Conservation (phyloP, 139 green algal species). For the Picochlorum sp. region DNA sequence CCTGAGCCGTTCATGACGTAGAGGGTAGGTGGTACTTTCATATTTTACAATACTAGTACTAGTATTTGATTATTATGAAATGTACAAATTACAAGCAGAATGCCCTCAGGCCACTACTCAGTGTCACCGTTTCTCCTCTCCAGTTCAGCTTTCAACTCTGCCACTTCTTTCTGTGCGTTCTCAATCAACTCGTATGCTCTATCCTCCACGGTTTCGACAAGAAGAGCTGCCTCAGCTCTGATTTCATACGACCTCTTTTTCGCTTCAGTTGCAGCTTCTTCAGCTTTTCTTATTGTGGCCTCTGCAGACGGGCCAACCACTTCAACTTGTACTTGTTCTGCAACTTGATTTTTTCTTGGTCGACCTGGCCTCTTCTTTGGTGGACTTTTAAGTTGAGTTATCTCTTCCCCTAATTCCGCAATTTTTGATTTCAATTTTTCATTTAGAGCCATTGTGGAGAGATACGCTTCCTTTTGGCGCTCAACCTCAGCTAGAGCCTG, state of each 20-base stretch:
- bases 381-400: no score
- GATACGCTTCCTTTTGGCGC: background rate
- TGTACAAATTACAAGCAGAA: no score
- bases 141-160: constrained; percentile 4
- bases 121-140: background rate
- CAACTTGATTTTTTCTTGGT: background rate
- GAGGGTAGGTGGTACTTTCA: no score
- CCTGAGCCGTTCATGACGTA: no score
- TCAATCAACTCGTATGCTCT: constrained; percentile 5
- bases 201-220: constrained; percentile 28
- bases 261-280: background rate
- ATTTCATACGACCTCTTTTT: constrained; percentile 18
- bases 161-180: constrained; percentile 4
- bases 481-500: constrained; percentile 8
- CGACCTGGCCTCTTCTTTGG: background rate
- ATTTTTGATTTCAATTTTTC: background rate
- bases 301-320: background rate
- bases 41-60: no score
- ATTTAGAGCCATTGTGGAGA: background rate
- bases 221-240: constrained; percentile 20
- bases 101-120: no score
- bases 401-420: background rate
- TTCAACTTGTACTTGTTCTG: background rate
- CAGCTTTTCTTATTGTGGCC: background rate
- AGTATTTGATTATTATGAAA: no score